Evolutionary conservation across 768 basidiomycete species (phyloP), one percentile per base, ranked within the genome.

Genomic region (Boletus huronensis): DNA sequence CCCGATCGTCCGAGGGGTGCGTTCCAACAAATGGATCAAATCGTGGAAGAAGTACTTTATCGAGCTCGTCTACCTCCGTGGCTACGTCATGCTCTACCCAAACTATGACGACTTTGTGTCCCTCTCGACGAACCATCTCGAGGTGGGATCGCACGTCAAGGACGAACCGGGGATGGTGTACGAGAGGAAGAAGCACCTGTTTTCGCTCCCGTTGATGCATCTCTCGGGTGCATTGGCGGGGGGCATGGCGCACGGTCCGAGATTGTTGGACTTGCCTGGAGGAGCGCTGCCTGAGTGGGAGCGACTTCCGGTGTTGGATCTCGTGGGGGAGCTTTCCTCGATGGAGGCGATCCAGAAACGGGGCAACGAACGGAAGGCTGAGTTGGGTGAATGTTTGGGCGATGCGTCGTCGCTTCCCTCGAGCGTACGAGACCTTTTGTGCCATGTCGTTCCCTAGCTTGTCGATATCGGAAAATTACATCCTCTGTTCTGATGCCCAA

Each of bases 11-110:
- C 89, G 88, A 0, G 72, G 80, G 26, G 82, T 91, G 21, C 84
- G 90, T 41, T 93, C 90, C 31, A 93, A 90, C 74, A 72, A 75
- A 31, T 94, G 92, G 93, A 77, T 78, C 14, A 78, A 78, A 47
- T 91, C 88, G 7, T 94, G 92, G 92, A 94, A 94, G 70, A 85
- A 85, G 57, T 93, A 86, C 70, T 90, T 93, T 68, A 93, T 93
- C 70, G 92, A 94, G 69, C 77, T 93, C 51, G 83, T 82, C 39
- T 90, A 85, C 69, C 77, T 94, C 14, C 82, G 84, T 6, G 90
- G 91, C 3, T 91, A 90, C 70, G 81, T 84, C 48, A 93, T 93
- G 92, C 80, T 94, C 29, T 94, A 94, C 64, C 91, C 92, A 11
- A 94, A 93, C 72, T 93, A 82, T 64, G 78, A 74, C 39, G 77